These are phyloP conservation scores for Colletotrichum sansevieriae DNA, from an alignment of 2,329 filamentous ascomycete species.

Conservation along the genomic window DNA sequence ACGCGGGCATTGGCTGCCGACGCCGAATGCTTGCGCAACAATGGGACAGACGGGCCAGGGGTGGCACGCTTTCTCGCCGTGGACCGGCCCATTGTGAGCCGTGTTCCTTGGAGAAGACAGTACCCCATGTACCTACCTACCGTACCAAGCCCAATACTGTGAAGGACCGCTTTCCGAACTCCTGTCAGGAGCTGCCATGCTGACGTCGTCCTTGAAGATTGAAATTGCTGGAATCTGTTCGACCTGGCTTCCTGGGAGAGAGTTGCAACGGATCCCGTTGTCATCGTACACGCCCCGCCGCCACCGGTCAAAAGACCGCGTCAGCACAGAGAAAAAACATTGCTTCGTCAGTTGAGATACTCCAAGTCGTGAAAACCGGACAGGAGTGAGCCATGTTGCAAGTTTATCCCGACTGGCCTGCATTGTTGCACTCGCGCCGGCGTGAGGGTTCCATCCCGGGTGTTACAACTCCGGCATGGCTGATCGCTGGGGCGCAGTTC, in stretches of 20 bases:
- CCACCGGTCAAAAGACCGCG: no score
- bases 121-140: neutral
- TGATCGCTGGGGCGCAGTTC: constrained; percentile 37
- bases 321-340: neutral
- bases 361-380: neutral
- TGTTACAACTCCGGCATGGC: constrained; percentile 32
- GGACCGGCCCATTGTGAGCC: constrained; percentile 7
- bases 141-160: constrained; percentile 15
- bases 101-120: neutral
- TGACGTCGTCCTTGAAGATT: neutral
- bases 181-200: neutral
- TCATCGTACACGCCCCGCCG: no score
- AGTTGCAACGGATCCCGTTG: no score
- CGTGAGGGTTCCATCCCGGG: constrained; percentile 28
- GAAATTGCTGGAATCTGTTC: neutral
- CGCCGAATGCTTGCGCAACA: constrained; percentile 21
- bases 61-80: constrained; percentile 17
- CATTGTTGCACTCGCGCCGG: constrained; percentile 19
- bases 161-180: neutral
- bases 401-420: constrained; percentile 18
- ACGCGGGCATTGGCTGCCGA: constrained; percentile 33
- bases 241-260: no score
- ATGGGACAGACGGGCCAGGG: constrained; percentile 22
- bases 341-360: neutral
- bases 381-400: constrained; percentile 9